Evolutionary conservation across 1,284 basidiomycete species (phyloP), one percentile per base, ranked within the genome.

Genomic region (Malassezia vespertilionis): DNA sequence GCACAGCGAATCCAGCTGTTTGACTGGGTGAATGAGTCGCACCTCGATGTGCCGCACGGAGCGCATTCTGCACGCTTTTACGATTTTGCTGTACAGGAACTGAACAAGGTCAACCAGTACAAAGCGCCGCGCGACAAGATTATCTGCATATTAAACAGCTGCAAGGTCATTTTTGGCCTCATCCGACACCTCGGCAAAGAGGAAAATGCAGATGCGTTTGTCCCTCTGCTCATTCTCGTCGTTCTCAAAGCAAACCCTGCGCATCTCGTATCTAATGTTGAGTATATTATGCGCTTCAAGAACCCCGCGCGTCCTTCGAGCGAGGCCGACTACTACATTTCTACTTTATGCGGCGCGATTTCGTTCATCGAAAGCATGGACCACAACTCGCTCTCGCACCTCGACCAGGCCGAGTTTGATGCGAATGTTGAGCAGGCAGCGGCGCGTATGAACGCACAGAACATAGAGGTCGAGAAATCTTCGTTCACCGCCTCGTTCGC

Each of bases 281-380:
- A 89, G 69, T 69, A 95, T 72, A 95, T 97, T 65, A 87, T 83
- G 60, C 82, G 91, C 15, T 99, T 97, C 72, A 77, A 91, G 38
- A 89, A 86, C 67, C 84, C 89, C 0, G 76, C 78, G 5, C 89
- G 89, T 64, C 74, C 96, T 21, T 83, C 86, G 61, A 89, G 90
- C 58, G 93, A 99, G 74, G 83, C 86, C 8, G 93, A 90, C 0
- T 97, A 99, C 71, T 97, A 99, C 71, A 76, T 99, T 1, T 93
- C 89, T 0, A 91, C 86, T 73, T 74, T 97, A 53, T 86, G 87
- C 46, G 66, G 66, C 8, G 86, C 89, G 4, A 86, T 95, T 23
- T 83, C 86, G 1, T 95, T 95, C 71, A 88, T 95, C 56, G 88
- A 95, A 73, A 86, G 86, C 0, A 89, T 97, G 85, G 93, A 96